These are phyloP conservation scores for Forsythia viridissima DNA, from an alignment of 257 asterid genomes.

Conservation along the genomic window DNA sequence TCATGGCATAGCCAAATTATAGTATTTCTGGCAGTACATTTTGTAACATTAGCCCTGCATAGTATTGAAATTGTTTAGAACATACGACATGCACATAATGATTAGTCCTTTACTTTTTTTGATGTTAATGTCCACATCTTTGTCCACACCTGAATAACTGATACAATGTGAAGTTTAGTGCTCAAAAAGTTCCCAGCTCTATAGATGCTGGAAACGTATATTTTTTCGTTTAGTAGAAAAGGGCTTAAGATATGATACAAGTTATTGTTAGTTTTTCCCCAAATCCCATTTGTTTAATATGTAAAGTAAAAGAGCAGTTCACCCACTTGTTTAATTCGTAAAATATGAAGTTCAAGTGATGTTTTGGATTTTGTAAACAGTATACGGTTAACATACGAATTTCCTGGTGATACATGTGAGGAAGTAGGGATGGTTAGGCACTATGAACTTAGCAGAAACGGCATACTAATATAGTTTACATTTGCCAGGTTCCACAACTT, in stretches of 20 bases:
- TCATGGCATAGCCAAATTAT: background rate
- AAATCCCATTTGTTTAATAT: background rate
- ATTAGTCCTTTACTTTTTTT: background rate
- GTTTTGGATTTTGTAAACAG: background rate
- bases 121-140: background rate
- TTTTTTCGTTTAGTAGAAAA: background rate
- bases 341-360: background rate
- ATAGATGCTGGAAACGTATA: background rate
- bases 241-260: background rate
- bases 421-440: background rate
- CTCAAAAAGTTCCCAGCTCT: background rate
- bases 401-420: background rate
- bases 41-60: background rate
- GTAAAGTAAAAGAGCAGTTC: background rate
- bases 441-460: background rate
- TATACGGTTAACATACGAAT: background rate
- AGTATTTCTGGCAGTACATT: background rate
- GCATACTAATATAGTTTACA: background rate
- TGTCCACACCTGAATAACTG: background rate
- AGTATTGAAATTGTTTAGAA: background rate
- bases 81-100: background rate
- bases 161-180: background rate
- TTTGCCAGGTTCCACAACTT: constrained; percentile 88
- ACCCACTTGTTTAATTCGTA: background rate
- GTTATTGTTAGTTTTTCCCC: background rate